These are phyloP conservation scores for Colletotrichum phormii DNA, from an alignment of 2,329 filamentous ascomycete genomes.

Conservation along the genomic window DNA sequence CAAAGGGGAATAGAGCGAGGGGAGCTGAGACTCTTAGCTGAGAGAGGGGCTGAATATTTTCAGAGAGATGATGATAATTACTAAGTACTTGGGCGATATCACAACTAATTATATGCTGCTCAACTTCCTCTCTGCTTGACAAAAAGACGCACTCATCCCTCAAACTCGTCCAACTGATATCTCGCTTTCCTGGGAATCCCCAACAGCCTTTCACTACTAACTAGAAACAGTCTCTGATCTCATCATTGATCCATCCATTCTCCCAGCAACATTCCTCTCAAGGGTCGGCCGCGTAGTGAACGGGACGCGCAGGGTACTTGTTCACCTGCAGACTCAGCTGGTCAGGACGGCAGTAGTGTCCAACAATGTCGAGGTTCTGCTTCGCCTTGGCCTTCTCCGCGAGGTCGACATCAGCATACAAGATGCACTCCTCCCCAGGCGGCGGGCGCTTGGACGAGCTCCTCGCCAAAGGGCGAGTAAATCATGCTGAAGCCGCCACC, in stretches of 20 bases:
- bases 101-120: neutral
- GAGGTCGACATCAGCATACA: constrained; percentile 52
- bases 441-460: constrained; percentile 42
- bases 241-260: neutral
- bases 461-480: constrained; percentile 45
- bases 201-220: neutral
- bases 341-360: constrained; percentile 53
- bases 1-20: neutral
- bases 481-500: constrained; percentile 46
- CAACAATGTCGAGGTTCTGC: constrained; percentile 36
- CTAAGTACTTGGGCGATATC: neutral
- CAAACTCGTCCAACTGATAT: neutral
- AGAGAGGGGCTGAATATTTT: too few relatives aligned
- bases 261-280: neutral
- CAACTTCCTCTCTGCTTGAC: neutral
- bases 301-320: constrained; percentile 24
- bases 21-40: too few relatives aligned
- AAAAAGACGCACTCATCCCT: neutral
- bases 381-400: constrained; percentile 32
- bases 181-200: neutral
- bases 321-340: constrained; percentile 42
- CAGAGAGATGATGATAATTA: neutral
- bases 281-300: constrained; percentile 23
- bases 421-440: constrained; percentile 46
- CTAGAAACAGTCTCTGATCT: neutral